Percentiles rank a stretch among this genome's conserved stretches.
These are phyloP conservation scores for Angomonas deanei DNA, from an alignment of 208 protist species.

Conservation along the genomic window DNA sequence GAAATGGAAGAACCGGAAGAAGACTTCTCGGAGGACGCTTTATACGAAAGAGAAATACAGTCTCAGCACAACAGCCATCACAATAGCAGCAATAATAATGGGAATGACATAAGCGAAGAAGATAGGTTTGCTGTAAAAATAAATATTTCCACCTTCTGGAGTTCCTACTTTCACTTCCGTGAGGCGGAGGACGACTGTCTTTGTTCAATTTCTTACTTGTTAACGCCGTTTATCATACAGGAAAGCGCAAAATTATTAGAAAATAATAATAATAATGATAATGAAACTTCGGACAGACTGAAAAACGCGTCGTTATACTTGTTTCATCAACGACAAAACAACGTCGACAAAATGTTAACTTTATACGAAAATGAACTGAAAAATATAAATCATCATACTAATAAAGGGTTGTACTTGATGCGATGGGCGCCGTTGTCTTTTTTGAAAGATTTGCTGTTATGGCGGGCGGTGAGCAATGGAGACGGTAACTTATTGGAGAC, in stretches of 20 bases:
- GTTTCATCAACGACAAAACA: background rate
- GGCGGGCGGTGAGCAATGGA: background rate
- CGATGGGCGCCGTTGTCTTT: slow-evolving; percentile 1
- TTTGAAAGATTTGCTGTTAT: slow-evolving; percentile 3
- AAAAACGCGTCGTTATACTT: background rate
- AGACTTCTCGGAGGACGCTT: background rate
- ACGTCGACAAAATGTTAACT: background rate
- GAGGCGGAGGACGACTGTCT: background rate
- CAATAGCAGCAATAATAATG: background rate
- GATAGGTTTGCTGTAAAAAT: slow-evolving; percentile 1
- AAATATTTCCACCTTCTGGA: background rate
- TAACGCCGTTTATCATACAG: background rate
- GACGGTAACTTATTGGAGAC: background rate
- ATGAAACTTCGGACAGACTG: background rate
- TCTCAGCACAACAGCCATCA: background rate
- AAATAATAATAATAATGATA: background rate
- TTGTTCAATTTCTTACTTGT: background rate
- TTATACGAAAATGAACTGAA: background rate
- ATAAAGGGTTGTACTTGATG: background rate
- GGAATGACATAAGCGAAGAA: background rate
- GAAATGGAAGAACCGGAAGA: background rate
- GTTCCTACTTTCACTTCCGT: background rate
- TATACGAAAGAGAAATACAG: background rate
- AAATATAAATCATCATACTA: background rate
- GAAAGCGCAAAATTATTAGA: background rate